Base-by-base conservation (phyloP, 1,139 yeast species). In the Saccharomyces hybrid region DNA sequence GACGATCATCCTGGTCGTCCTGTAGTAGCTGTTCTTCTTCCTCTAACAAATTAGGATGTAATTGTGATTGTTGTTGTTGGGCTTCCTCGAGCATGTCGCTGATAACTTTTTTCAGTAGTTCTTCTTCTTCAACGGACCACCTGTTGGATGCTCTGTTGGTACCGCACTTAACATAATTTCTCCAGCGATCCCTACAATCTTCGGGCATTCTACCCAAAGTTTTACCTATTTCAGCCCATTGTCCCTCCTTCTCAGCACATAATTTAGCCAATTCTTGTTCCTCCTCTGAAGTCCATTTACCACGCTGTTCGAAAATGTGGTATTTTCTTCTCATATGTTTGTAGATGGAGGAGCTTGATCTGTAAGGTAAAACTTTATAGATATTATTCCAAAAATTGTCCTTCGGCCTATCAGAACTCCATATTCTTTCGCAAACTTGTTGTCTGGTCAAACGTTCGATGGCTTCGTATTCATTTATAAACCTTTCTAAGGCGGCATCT, bases 181-280 rank as follows among this genome's bases (percentile, higher is more conserved):
- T 79, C 96, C 96, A 91, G 60, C 98, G 77, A 69, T 91, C 98
- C 60, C 98, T 79, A 70, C 97, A 90, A 71, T 91, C 98, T 66
- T 91, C 98, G 0, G 98, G 97, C 98, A 91, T 91, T 65, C 98
- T 79, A 11, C 88, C 88, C 82, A 90, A 75, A 8, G 76, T 72
- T 54, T 78, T 78, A 3, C 96, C 96, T 58, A 90, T 85, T 48
- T 77, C 77, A 61, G 88, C 87, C 97, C 97, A 90, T 65, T 85
- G 88, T n/a, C 93, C 89, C 55, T 83, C 88, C 60, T 82, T 80
- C 41, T 82, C 82, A 8, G 78, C 72, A 4, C 88, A 88, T 52
- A 88, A 73, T 54, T 77, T 77, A 1, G 82, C 81, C 54, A 91
- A 74, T 52, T 77, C 76, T 42, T 73, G 79, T 68, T 91, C 97